Base-by-base conservation (phyloP, 305 asterid species). In the Coffea humblotiana region DNA sequence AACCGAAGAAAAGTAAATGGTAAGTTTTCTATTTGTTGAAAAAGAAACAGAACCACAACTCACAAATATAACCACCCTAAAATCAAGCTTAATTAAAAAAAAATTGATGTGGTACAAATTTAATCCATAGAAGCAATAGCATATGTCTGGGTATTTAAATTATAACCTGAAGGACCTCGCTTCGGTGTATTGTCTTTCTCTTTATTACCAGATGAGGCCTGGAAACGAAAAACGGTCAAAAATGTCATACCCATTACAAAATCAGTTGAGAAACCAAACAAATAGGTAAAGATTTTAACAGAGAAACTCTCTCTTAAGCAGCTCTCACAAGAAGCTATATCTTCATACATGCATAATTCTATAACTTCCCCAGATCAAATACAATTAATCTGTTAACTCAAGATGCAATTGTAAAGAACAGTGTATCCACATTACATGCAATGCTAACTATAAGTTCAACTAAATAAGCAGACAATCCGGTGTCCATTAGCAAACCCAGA, bases 141-240 rank as follows among this genome's bases (percentile, higher is more conserved):
- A 37, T 4, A 64, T 14, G 61, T 19, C 47, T 58, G 15, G 58
- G 27, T 11, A 43, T 52, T 2, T 54, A 2, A 56, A 66, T 80
- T 78, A 92, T 87, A 82, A 93, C 98, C 97, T 82, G 97, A 82
- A 86, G 93, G 71, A 78, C 87, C 89, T 76, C 91, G 89, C 66
- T 67, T 47, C 32, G 93, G 88, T 64, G 87, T 64, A 80, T 74
- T 83, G 83, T 67, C 85, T 71, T 58, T 86, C 77, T 83, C 92
- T 76, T 78, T 88, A 74, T 91, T 75, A 77, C 90, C 86, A 77
- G 97, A 70, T 61, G 87, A 63, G 76, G 84, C 91, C 99, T 95
- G 89, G 82, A 83, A 85, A 77, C 71, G 75, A 67, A 78, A 81
- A 48, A 81, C 56, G 61, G 58, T 12, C 15, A 72, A 74, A 37